Evolutionary conservation across 257 asterid species (phyloP), one percentile per base, ranked within the genome.

Genomic region (Scutellaria galericulata): DNA sequence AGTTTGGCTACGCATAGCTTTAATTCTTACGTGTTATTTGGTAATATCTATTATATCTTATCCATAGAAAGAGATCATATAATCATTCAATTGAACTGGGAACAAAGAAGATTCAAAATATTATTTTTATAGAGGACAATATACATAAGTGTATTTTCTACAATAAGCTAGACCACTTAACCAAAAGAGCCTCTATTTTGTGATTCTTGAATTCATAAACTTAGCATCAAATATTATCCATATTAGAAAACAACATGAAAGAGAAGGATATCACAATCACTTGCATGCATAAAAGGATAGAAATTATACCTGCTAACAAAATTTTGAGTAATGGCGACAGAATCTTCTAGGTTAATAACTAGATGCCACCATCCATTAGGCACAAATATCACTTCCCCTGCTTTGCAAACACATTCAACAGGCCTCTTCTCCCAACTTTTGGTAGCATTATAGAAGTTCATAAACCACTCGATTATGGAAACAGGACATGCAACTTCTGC

Each of bases 331-430:
- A 95, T 91, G 75, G 99, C 99, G 77, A 92, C 93, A 24, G 97
- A 91, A 80, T 95, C 97, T 70, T 95, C 97, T 2, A 95, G 76
- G 79, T 94, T 94, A 77, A 94, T 87, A 56, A 94, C 99, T 90
- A 94, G 82, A 90, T 95, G 98, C 98, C 99, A 95, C 99, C 99
- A 95, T 73, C 99, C 99, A 76, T 87, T 90, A 39, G 99, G 99
- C 73, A 92, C 98, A 74, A 91, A 95, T 27, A 95, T 82, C 44
- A 92, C 92, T 82, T 95, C 99, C 12, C 99, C 99, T 9, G 95
- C 98, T 79, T 81, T 91, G 75, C 99, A 95, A 64, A 95, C 81
- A 77, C 98, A 95, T 80, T 94, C 99, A 6, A 88, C 9, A 31
- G 98, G 98, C 79, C 84, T 88, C 77, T 80, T 94, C 54, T 82